Evolutionary conservation across 2,329 filamentous ascomycete genomes (phyloP), one percentile per base, ranked within the genome.

Genomic region (Xylaria sp.): DNA sequence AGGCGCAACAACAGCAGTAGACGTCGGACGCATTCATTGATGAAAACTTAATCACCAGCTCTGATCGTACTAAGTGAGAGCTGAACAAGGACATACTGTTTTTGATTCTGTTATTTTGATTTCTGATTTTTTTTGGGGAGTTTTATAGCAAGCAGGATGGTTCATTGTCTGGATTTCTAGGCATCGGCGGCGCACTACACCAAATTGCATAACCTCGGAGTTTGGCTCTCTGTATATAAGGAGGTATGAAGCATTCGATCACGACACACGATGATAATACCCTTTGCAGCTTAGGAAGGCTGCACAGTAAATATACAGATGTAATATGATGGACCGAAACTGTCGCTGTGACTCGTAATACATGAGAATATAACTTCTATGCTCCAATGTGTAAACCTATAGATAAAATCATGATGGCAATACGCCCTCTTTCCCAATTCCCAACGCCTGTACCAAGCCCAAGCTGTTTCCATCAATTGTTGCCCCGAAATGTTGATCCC

Each of bases 1-100:
- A 84, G 78, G 75, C 72, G 20, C 75, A 73, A 46, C 75, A 74
- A 57, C 75, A 73, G 52, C 69, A 72, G 56, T 73, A 67, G 44
- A 65, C 10, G 15, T n/a, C 3, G 23, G n/a, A 37, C 13, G 10
- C 18, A 34, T 48, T 46, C 1, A 12, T 39, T 60, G 28, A 18
- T 25, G 31, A 54, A 56, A 28, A 61, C 12, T 46, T 25, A 37
- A 54, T 1, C 23, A 12, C 41, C 18, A 44, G 48, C 34, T 52
- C 15, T 10, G n/a, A 37, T 63, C n/a, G 20, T 20, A 1, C 20
- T 15, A 5, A 20, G 8, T 15, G 25, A n/a, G 15, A 54, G 34
- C 46, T 28, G 44, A n/a, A 57, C 37, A 20, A 54, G 10, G 34
- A 62, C 37, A 1, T 58, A 10, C 18, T 20, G 18, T 39, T 55